Evolutionary conservation across 768 basidiomycete genomes (phyloP), one percentile per base, ranked within the genome.

Genomic region (Hygrocybe punicea): DNA sequence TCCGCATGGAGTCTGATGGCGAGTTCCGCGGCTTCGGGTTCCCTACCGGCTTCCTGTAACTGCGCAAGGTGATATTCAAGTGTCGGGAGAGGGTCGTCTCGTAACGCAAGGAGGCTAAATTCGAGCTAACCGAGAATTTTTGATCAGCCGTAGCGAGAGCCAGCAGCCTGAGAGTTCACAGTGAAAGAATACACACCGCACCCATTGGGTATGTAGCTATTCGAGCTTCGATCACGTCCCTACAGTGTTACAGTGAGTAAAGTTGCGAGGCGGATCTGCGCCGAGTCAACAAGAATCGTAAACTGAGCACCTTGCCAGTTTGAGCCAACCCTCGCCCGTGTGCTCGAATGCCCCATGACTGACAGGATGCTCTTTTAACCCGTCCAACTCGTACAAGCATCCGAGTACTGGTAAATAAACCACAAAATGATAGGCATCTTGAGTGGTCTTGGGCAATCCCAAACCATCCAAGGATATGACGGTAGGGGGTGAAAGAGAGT

Each of bases 401-500:
- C 91, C 96, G 71, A 86, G 80, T 42, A 85, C 74, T 4, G 96
- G 96, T 48, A 96, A 75, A 69, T 98, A 99, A 10, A 96, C 88
- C 40, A 98, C 86, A 66, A 98, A 99, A 65, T 99, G 96, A 71
- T 96, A 99, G 11, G 95, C 95, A 64, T 98, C 97, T 66, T 83
- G 81, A 52, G 74, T 72, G 63, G 75, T 84, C 62, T 77, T 88
- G 24, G 82, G 82, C 19, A 89, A 76, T 21, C 84, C 86, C 21
- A 93, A 79, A 17, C 93, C 92, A 65, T 93, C 91, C 53, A 96
- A 75, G 6, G 91, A 91, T 62, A 97, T 90, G 1, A 91, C 84
- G 57, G 82, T 88, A 13, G 94, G 93, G 36, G 93, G 91, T 10
- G 95, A 93, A 62, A 98, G 86, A 16, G 91, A 83, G 67, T 99